Percentiles rank a stretch among this genome's conserved stretches.
Evolutionary conservation across 129 eudicot genomes (phyloP).

Genomic region (Gnaphalium uliginosum): DNA sequence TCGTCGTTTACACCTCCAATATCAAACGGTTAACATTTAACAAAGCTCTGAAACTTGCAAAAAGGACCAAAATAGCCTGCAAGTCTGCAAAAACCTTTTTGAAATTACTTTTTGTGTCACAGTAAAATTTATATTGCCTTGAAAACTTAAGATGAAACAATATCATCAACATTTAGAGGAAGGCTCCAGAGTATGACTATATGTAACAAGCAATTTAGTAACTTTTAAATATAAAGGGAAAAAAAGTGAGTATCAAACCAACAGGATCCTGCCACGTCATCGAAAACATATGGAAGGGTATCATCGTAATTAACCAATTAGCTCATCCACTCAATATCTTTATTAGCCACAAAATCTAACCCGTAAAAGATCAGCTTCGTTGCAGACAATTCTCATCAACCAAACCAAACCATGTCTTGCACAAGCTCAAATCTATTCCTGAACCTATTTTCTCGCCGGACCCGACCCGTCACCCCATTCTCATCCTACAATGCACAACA

Average conservation of each 20-base stretch:
- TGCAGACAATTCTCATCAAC: slow-evolving; percentile 20
- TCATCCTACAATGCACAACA: slow-evolving; percentile 30
- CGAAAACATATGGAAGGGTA: neutral
- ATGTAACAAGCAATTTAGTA: too few species aligned
- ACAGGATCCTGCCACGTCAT: slow-evolving; percentile 20
- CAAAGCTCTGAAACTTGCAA: too few species aligned
- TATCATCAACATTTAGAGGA: too few species aligned
- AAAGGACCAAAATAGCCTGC: too few species aligned
- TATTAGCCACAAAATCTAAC: slow-evolving; percentile 34
- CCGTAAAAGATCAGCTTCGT: slow-evolving; percentile 18
- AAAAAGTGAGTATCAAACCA: neutral
- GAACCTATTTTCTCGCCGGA: slow-evolving; percentile 29
- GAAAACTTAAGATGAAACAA: too few species aligned
- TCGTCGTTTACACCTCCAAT: too few species aligned
- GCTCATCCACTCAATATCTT: slow-evolving; percentile 20
- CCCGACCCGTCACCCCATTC: slow-evolving; percentile 19
- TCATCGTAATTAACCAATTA: slow-evolving; percentile 16
- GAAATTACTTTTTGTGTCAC: too few species aligned
- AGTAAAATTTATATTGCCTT: too few species aligned
- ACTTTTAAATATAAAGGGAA: neutral
- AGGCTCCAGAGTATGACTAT: too few species aligned
- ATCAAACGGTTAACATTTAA: too few species aligned
- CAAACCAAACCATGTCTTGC: slow-evolving; percentile 43
- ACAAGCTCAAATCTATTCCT: slow-evolving; percentile 36
- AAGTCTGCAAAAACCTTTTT: too few species aligned